Conservation (phyloP, 2,329 filamentous ascomycete species). For the Beauveria varroae region DNA sequence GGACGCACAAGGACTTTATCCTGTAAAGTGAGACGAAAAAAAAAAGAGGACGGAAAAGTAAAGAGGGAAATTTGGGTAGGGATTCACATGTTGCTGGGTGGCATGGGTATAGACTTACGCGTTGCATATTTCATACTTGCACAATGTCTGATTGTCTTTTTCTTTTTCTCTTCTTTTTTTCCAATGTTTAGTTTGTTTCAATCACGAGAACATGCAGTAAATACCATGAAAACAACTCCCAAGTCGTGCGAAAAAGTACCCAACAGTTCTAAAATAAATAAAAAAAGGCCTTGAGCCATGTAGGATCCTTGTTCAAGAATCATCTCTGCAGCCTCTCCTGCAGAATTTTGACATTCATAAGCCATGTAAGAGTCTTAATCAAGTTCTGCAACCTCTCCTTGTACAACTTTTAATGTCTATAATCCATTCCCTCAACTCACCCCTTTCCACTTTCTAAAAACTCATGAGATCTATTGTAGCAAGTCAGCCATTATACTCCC, state of each 20-base stretch:
- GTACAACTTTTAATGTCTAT: too few relatives aligned
- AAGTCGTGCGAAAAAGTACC: neutral
- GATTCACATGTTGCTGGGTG: neutral
- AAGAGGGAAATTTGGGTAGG: neutral
- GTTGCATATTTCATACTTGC: neutral
- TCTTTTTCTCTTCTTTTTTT: neutral
- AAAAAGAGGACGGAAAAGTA: too few relatives aligned
- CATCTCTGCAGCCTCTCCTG: neutral
- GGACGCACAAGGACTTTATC: conserved; percentile 89
- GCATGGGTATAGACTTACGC: neutral
- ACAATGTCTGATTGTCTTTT: neutral
- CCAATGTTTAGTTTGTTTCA: neutral
- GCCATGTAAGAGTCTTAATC: too few relatives aligned
- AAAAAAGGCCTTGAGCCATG: neutral
- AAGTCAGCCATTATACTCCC: neutral
- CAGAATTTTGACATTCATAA: too few relatives aligned
- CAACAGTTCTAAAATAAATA: neutral
- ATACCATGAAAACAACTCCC: neutral
- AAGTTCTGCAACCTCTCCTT: too few relatives aligned
- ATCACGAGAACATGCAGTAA: neutral
- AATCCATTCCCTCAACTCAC: neutral
- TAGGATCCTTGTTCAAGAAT: neutral
- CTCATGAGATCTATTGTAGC: conserved; percentile 27
- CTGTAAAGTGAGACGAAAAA: conserved; percentile 15
- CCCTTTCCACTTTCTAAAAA: conserved; percentile 16